These are phyloP conservation scores for Isoetes taiwanensis DNA, from an alignment of 75 land plant genomes.

Conservation along the genomic window DNA sequence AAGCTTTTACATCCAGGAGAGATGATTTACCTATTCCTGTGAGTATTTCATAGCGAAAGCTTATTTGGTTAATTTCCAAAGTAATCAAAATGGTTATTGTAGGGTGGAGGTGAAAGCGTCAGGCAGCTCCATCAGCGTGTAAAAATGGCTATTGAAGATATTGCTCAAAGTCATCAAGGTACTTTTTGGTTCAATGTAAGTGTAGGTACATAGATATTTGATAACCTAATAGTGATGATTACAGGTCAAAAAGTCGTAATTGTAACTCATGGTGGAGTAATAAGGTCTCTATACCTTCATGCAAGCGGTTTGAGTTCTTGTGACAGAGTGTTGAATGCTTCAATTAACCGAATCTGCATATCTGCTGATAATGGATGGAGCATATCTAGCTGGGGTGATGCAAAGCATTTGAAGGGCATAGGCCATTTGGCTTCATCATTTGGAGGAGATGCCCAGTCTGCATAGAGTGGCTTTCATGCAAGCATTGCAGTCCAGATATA, in stretches of 20 bases:
- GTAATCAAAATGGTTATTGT: no score
- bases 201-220: background rate
- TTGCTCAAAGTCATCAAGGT: slow-evolving; percentile 66
- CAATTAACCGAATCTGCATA: slow-evolving; percentile 55
- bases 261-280: slow-evolving; percentile 72
- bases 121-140: slow-evolving; percentile 56
- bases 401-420: slow-evolving; percentile 40
- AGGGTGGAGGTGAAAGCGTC: slow-evolving; percentile 98
- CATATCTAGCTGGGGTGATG: slow-evolving; percentile 58
- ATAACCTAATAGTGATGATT: background rate
- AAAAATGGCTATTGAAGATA: slow-evolving; percentile 40
- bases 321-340: slow-evolving; percentile 54
- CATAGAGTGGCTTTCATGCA: no score
- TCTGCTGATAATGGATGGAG: slow-evolving; percentile 36
- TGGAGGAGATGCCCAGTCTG: slow-evolving; percentile 57
- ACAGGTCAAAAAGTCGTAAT: slow-evolving; percentile 75
- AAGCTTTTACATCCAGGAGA: slow-evolving; percentile 32
- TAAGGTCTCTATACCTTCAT: slow-evolving; percentile 35
- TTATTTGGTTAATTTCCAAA: background rate
- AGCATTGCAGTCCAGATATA: no score
- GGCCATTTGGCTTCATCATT: slow-evolving; percentile 36
- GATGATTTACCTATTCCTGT: slow-evolving; percentile 61
- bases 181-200: background rate
- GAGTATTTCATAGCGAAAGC: slow-evolving; percentile 12
- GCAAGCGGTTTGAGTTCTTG: slow-evolving; percentile 33